Conservation (phyloP, 345 rosid genomes). For the Microthlaspi erraticum region DNA sequence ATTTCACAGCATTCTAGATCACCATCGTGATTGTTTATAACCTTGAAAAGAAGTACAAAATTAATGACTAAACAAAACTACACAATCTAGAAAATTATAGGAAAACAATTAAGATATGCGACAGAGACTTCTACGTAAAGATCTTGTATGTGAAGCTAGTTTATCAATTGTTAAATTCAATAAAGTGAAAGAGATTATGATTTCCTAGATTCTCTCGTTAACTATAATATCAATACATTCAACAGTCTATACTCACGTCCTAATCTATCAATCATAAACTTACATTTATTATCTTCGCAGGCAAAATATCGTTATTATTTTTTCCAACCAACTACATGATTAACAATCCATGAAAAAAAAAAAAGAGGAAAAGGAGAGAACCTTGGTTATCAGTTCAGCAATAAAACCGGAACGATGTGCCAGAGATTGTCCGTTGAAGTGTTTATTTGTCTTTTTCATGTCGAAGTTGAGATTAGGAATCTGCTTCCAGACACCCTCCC, state of each 20-base stretch:
- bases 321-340: neutral
- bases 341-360: neutral
- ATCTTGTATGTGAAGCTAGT: neutral
- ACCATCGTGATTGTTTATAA: slow-evolving; percentile 18
- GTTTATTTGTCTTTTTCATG: neutral
- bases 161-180: neutral
- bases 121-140: neutral
- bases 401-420: too few relatives aligned
- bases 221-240: neutral
- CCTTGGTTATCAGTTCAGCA: neutral
- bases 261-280: neutral
- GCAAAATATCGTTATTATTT: neutral
- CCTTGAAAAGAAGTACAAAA: slow-evolving; percentile 5
- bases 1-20: neutral
- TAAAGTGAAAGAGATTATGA: neutral
- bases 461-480: neutral
- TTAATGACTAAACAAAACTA: neutral
- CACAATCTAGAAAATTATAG: neutral
- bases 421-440: too few relatives aligned
- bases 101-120: neutral
- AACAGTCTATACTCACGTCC: neutral
- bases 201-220: neutral
- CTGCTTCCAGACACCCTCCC: neutral
- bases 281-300: neutral
- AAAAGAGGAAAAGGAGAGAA: neutral